Conservation (phyloP, 2,329 filamentous ascomycete species). For the Colletotrichum siamense region DNA sequence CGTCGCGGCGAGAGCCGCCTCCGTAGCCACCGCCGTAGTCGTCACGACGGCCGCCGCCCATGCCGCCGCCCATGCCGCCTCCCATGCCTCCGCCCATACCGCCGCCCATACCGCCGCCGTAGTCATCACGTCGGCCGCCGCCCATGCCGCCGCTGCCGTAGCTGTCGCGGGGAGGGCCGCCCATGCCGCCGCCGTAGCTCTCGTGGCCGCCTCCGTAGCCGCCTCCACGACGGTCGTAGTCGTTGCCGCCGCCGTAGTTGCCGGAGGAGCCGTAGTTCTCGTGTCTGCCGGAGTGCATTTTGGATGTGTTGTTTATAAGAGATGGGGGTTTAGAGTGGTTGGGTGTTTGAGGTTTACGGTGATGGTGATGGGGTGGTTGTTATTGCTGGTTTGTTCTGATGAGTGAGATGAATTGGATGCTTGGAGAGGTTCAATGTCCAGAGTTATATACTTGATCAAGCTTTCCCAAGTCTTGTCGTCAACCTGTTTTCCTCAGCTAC, state of each 20-base stretch:
- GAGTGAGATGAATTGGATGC: background rate
- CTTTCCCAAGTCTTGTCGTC: background rate
- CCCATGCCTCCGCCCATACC: background rate
- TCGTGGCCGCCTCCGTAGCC: background rate
- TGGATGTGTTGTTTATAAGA: background rate
- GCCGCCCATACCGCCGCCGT: background rate
- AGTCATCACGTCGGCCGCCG: background rate
- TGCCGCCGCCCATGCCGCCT: background rate
- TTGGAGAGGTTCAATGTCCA: background rate
- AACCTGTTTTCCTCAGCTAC: background rate
- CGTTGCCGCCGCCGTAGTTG: background rate
- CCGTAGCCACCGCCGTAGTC: background rate
- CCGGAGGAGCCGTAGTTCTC: slow-evolving; percentile 16
- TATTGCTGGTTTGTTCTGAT: background rate
- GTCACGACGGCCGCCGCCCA: background rate
- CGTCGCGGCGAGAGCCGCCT: background rate
- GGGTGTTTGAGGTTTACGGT: background rate
- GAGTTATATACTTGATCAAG: slow-evolving; percentile 2
- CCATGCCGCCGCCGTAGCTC: background rate
- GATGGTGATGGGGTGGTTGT: background rate
- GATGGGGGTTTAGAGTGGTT: background rate
- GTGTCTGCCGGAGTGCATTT: slow-evolving; percentile 14
- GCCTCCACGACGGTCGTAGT: slow-evolving; percentile 1
- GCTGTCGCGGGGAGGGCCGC: background rate
- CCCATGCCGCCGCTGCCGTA: background rate